Conservation (phyloP, 2,329 filamentous ascomycete genomes). For the Triangularia setosa region DNA sequence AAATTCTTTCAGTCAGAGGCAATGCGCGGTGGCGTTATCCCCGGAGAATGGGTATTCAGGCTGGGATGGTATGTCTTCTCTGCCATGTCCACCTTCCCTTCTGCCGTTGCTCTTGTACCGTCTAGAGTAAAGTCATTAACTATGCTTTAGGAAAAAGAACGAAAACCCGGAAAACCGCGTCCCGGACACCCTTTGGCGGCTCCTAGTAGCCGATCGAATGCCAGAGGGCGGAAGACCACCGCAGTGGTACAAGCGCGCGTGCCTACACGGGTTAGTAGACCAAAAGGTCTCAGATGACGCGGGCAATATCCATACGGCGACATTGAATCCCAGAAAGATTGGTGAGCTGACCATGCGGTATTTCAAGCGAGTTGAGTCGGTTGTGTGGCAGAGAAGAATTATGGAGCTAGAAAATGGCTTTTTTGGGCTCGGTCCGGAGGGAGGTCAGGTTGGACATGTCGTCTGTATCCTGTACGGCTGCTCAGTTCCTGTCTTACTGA, state of each 20-base stretch:
- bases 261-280: conserved; percentile 2
- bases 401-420: background rate
- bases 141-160: background rate
- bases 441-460: background rate
- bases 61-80: conserved; percentile 2
- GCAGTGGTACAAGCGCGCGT: conserved; percentile 8
- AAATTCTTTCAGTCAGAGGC: background rate
- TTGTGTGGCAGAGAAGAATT: conserved; percentile 2
- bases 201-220: conserved; percentile 5
- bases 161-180: conserved; percentile 2
- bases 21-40: conserved; percentile 6
- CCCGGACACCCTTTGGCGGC: conserved; percentile 4
- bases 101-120: too few species aligned
- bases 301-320: conserved; percentile 2
- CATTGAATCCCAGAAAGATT: background rate
- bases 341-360: background rate
- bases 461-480: conserved; percentile 5
- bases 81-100: too few species aligned
- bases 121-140: too few species aligned
- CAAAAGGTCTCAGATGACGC: background rate
- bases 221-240: background rate
- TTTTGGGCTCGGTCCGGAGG: background rate
- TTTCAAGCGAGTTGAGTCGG: background rate
- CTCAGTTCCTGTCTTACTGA: background rate
- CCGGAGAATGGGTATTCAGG: background rate